Evolutionary conservation across 352 stramenopile genomes (phyloP), one percentile per base, ranked within the genome.

Genomic region (Phytopythium litorale): DNA sequence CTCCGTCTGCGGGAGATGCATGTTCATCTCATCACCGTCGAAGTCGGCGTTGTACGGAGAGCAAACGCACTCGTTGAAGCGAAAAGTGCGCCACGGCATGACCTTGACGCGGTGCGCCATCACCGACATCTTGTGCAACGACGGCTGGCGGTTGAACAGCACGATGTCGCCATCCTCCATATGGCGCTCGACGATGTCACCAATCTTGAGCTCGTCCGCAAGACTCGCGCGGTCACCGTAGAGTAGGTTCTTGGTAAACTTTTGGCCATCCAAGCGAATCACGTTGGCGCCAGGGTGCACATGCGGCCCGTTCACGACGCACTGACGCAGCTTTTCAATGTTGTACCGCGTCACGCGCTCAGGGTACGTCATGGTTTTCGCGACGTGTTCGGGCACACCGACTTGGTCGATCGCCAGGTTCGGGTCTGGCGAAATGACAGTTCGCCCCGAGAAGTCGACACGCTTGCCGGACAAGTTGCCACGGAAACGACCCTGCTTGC

Each of bases 11-110:
- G 98, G 98, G 23, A 99, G 72, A 71, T 97, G 90, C 89, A 99
- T 98, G 76, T 99, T 99, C 97, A 99, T 99, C 71, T 99, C 97
- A 66, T 99, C 97, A 60, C 97, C 97, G 76, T 99, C 97, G 69
- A 99, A 99, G 76, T 99, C 98, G 40, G 97, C 97, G 55, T 99
- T 99, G 77, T 99, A 99, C 33, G 98, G 98, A 53, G 97, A 96
- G 78, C 97, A 99, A 38, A 99, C 97, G 64, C 97, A 99, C 78
- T 99, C 98, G 79, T 99, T 99, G 78, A 99, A 99, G 21, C 98
- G 92, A 73, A 99, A 99, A 15, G 98, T 99, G 38, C 96, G 83
- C 93, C 94, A 99, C 7, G 97, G 89, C 78, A 99, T 96, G 35
- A 99, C 93, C 71, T 97, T 93, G 49, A 88, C 76, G 21, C 83